Conservation (phyloP, 192 early-diverging fungal species). For the Dissophora globulifera region DNA sequence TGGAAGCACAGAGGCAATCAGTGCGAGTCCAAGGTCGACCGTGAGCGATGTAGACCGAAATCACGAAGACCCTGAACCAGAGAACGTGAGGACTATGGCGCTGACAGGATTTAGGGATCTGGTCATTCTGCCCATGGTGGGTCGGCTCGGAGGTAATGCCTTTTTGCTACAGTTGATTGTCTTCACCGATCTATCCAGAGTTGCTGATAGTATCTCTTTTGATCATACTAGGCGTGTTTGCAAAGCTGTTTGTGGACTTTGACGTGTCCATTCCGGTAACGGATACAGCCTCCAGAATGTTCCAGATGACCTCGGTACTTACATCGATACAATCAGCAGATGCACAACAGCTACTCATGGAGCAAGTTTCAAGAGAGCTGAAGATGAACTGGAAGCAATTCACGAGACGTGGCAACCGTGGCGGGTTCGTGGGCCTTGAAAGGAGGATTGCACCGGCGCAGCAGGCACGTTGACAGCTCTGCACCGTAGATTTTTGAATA, state of each 20-base stretch:
- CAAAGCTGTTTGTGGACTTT: slow-evolving; percentile 70
- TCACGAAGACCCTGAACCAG: slow-evolving; percentile 53
- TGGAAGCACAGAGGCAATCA: slow-evolving; percentile 4
- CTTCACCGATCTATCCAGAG: too few relatives aligned
- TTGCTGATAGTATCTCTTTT: background rate
- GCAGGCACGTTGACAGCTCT: background rate
- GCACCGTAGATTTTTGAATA: background rate
- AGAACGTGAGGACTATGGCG: slow-evolving; percentile 71
- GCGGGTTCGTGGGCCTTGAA: slow-evolving; percentile 64
- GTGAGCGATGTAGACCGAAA: slow-evolving; percentile 23
- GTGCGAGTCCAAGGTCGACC: slow-evolving; percentile 23
- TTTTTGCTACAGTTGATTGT: background rate
- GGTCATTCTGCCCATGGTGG: slow-evolving; percentile 70
- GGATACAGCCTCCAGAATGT: slow-evolving; percentile 72
- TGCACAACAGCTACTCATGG: slow-evolving; percentile 61
- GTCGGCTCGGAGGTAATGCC: slow-evolving; percentile 69
- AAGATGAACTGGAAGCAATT: slow-evolving; percentile 69
- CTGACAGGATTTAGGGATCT: slow-evolving; percentile 73
- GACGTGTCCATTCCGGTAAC: slow-evolving; percentile 70
- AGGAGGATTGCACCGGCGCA: slow-evolving; percentile 17
- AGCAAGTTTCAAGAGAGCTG: slow-evolving; percentile 60
- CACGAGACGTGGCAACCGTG: slow-evolving; percentile 62
- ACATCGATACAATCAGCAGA: slow-evolving; percentile 62
- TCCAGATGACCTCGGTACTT: slow-evolving; percentile 79
- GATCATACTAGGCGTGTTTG: slow-evolving; percentile 65